Conservation (phyloP, 148 eudicot species). For the Diospyros kaki region DNA sequence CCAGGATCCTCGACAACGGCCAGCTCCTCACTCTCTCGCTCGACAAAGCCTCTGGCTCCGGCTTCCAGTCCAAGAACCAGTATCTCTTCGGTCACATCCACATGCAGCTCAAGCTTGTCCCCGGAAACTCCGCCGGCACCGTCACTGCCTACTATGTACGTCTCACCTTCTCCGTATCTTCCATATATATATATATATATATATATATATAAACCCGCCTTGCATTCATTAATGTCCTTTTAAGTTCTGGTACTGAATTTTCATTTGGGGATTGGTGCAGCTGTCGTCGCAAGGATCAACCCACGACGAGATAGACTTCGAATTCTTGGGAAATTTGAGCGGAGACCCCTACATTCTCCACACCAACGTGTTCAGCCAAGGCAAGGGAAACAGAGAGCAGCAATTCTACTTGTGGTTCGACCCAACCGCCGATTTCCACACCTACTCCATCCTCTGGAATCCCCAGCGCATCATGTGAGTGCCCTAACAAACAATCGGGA, state of each 20-base stretch:
- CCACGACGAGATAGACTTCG: slow-evolving; percentile 26
- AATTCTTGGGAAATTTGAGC: slow-evolving; percentile 22
- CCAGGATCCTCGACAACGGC: slow-evolving; percentile 12
- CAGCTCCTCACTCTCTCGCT: slow-evolving; percentile 12
- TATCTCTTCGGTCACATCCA: too few relatives aligned
- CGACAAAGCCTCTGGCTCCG: slow-evolving; percentile 22
- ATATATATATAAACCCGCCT: too few relatives aligned
- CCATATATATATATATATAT: too few relatives aligned
- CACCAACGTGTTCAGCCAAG: slow-evolving; percentile 22
- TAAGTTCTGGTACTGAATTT: neutral
- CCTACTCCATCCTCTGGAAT: slow-evolving; percentile 26
- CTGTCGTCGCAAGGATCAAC: slow-evolving; percentile 25
- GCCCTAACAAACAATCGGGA: neutral
- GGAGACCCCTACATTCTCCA: slow-evolving; percentile 23
- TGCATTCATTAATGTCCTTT: too few relatives aligned
- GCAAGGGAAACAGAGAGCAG: slow-evolving; percentile 24
- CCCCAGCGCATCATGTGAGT: slow-evolving; percentile 24
- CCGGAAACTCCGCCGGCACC: slow-evolving; percentile 26
- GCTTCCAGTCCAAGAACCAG: neutral
- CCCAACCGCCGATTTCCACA: slow-evolving; percentile 25
- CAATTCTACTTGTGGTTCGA: slow-evolving; percentile 26
- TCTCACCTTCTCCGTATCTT: neutral
- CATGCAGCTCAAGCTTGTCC: slow-evolving; percentile 17
- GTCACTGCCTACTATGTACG: slow-evolving; percentile 25
- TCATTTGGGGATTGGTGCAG: neutral